A percentile compares a stretch with the other conserved stretches of the same genome.
phyloP scores from a whole-genome alignment of 805 yeast genomes.

The Candida sithepensis region DNA sequence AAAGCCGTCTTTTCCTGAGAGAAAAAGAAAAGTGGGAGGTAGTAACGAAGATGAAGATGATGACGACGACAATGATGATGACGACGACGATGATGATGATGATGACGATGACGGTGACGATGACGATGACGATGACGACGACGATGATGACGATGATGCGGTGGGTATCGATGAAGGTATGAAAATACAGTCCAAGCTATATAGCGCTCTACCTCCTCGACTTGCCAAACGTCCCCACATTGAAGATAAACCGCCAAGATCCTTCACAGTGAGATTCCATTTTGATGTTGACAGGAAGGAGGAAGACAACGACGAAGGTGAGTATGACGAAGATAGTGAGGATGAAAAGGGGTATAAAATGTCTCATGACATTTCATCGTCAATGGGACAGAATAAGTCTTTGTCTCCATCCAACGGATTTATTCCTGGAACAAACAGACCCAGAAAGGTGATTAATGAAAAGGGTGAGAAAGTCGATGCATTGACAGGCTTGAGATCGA shows the following conservation, averaged over 20 bases:
- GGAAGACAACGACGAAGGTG: conserved; percentile 9
- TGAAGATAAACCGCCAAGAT: conserved; percentile 32
- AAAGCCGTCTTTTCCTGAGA: conserved; percentile 11
- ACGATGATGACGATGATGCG: conserved; percentile 1
- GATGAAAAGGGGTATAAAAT: not conserved
- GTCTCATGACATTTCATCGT: not conserved
- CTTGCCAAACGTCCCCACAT: conserved; percentile 22
- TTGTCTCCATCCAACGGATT: not conserved
- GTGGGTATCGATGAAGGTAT: conserved; percentile 5
- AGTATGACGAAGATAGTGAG: conserved; percentile 3
- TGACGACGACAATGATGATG: not conserved
- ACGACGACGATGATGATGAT: not conserved
- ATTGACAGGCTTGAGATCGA: conserved; percentile 17
- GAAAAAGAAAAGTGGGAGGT: conserved; percentile 16
- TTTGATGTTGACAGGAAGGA: conserved; percentile 13
- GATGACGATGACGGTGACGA: not conserved
- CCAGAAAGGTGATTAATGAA: conserved; percentile 1
- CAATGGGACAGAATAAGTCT: not conserved
- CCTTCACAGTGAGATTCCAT: conserved; percentile 27
- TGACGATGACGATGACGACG: not conserved
- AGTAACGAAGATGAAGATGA: conserved; percentile 1
- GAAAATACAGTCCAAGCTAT: conserved; percentile 12
- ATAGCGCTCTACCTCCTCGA: conserved; percentile 17
- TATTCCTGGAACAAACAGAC: conserved; percentile 1
- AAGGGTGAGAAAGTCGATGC: conserved; percentile 11